phyloP scores from a whole-genome alignment of 169 alveolate genomes.

The Plasmodium vinckei region DNA sequence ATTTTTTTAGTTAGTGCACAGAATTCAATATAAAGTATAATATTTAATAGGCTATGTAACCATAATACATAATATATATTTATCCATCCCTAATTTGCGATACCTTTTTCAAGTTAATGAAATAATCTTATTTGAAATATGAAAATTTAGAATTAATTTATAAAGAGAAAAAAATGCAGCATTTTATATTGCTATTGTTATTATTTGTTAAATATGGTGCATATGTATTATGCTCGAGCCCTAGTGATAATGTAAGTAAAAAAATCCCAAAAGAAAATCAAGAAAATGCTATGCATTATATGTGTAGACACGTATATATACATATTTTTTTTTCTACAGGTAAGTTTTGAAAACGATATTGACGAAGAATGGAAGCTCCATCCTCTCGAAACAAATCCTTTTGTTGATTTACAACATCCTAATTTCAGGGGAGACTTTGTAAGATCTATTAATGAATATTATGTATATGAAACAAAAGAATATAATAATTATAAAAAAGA shows the following conservation, averaged over 20 bases:
- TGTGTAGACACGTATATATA: neutral
- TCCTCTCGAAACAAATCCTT: conserved; percentile 66
- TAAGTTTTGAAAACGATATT: conserved; percentile 16
- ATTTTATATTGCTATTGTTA: conserved; percentile 40
- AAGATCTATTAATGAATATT: conserved; percentile 66
- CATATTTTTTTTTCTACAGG: conserved; percentile 1
- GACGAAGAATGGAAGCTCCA: conserved; percentile 65
- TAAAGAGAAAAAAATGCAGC: conserved; percentile 35
- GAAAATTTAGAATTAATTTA: neutral
- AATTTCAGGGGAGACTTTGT: conserved; percentile 59
- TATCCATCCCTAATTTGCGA: neutral
- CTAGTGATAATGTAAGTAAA: conserved; percentile 37
- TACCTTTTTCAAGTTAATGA: conserved; percentile 6
- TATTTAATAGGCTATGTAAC: too few relatives aligned
- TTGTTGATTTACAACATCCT: conserved; percentile 62
- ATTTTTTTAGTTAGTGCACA: too few relatives aligned
- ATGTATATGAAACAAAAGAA: conserved; percentile 62
- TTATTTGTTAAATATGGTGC: conserved; percentile 35
- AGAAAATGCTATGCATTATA: neutral
- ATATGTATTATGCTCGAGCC: conserved; percentile 10
- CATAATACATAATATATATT: too few relatives aligned
- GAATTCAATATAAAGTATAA: too few relatives aligned
- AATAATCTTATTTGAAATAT: neutral
- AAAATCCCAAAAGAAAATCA: neutral
- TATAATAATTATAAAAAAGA: conserved; percentile 62